Evolutionary conservation across 1,284 basidiomycete genomes (phyloP).

Genomic region (Vanrija sp.): DNA sequence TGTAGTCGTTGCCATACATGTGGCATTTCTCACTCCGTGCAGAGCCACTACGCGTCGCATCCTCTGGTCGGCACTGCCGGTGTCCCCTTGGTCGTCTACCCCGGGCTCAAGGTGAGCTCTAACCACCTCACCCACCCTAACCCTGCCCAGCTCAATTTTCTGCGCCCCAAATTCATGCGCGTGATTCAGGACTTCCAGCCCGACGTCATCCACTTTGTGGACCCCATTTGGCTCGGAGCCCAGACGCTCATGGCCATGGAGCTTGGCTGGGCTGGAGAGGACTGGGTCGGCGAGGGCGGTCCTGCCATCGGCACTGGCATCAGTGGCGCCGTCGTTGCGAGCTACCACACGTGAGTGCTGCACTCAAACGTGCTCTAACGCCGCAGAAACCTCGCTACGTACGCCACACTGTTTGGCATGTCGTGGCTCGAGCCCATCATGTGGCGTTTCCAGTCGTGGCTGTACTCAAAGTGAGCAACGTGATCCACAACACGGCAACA

Average conservation of each 20-base stretch:
- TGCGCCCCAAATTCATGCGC: conserved; percentile 55
- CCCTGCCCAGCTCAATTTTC: conserved; percentile 53
- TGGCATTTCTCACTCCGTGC: not conserved
- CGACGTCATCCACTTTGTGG: conserved; percentile 56
- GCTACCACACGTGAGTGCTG: conserved; percentile 53
- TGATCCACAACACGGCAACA: not conserved
- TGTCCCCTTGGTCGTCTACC: conserved; percentile 56
- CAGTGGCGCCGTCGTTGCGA: conserved; percentile 53
- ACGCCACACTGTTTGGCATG: conserved; percentile 56
- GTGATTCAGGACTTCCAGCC: conserved; percentile 52
- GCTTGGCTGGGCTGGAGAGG: conserved; percentile 47
- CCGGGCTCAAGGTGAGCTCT: conserved; percentile 50
- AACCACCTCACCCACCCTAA: not conserved
- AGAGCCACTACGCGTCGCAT: conserved; percentile 54
- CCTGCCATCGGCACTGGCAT: conserved; percentile 43
- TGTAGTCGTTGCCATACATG: not conserved
- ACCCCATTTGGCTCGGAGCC: conserved; percentile 58
- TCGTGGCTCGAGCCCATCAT: conserved; percentile 53
- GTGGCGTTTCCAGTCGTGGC: conserved; percentile 46
- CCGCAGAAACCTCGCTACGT: conserved; percentile 52
- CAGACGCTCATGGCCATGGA: conserved; percentile 51
- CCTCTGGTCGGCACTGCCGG: conserved; percentile 57
- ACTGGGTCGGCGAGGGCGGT: conserved; percentile 43
- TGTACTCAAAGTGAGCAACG: conserved; percentile 40
- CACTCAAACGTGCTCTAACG: not conserved